Evolutionary conservation across 108 stramenopile genomes (phyloP), one percentile per base, ranked within the genome.

Genomic region (Pseudonitzschia pungens): DNA sequence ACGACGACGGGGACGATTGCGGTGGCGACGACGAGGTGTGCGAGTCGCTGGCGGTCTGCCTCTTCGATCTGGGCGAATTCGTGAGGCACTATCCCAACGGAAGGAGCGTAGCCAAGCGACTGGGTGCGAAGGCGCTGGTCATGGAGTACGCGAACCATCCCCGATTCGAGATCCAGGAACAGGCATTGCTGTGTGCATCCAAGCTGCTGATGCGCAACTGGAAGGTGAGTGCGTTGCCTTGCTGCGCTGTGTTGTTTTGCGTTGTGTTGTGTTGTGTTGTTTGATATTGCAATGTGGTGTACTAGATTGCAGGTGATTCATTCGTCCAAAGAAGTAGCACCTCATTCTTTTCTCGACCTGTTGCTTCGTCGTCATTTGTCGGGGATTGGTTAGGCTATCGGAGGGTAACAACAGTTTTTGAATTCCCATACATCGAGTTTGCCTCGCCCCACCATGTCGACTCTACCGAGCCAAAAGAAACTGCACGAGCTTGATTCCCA

Each of bases 11-110:
- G 33, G 44, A 48, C 21, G 44, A 67, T n/a, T n/a, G n/a, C 28
- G 22, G 24, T 16, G 12, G 1, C 7, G 66, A 67, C 44, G 66
- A 67, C 44, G 66, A 67, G 42, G 18, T 67, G 0, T 67, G 66
- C 36, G 77, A 78, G 43, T 50, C 66, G 12, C 14, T 91, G 3
- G 88, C 96, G 28, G 92, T 97, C 67, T 96, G 96, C 12, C 92
- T 90, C 72, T 96, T 85, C 71, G 98, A 97, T 78, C 76, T 98
- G 26, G 98, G 97, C 5, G 97, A 97, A 72, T 97, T 97, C 74
- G 88, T 87, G 29, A 90, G 96, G 31, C 84, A 93, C 66, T 97
- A 97, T 77, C 96, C 98, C 22, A 67, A 67, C 36, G 66, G 66
- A n/a, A 32, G 22, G 28, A 2, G 11, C 22, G 22, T 67, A 9